phyloP scores from a whole-genome alignment of 768 basidiomycete genomes.

The Termitomyces sp. region DNA sequence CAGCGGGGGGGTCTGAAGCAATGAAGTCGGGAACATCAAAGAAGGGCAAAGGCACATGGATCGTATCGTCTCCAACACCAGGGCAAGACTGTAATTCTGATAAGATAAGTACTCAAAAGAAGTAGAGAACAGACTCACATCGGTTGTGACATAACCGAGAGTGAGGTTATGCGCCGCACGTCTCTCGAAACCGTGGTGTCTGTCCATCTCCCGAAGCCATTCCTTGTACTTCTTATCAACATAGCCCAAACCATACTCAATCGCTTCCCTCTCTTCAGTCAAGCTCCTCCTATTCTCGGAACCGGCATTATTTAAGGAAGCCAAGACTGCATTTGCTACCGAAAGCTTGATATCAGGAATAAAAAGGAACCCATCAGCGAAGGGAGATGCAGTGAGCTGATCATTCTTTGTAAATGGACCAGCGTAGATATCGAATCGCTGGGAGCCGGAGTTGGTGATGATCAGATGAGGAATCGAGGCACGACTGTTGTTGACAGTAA shows the following conservation, averaged over 20 bases:
- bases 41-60: slow-evolving; percentile 60
- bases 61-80: slow-evolving; percentile 71
- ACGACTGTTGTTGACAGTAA: slow-evolving; percentile 62
- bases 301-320: slow-evolving; percentile 42
- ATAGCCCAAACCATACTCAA: background rate
- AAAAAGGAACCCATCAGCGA: slow-evolving; percentile 59
- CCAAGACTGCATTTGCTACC: slow-evolving; percentile 52
- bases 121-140: slow-evolving; percentile 1
- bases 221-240: slow-evolving; percentile 13
- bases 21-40: slow-evolving; percentile 56
- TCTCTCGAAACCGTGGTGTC: slow-evolving; percentile 30
- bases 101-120: background rate
- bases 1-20: slow-evolving; percentile 48
- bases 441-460: slow-evolving; percentile 61
- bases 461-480: slow-evolving; percentile 58
- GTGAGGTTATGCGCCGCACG: slow-evolving; percentile 53
- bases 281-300: slow-evolving; percentile 1
- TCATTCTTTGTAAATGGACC: slow-evolving; percentile 81
- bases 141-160: slow-evolving; percentile 67
- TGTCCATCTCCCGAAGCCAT: slow-evolving; percentile 62
- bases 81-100: slow-evolving; percentile 51
- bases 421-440: slow-evolving; percentile 63
- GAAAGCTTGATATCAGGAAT: slow-evolving; percentile 51
- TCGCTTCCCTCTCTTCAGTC: slow-evolving; percentile 32
- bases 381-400: slow-evolving; percentile 74